phyloP scores from a whole-genome alignment of 352 stramenopile species.

The Globisporangium middletonii region DNA sequence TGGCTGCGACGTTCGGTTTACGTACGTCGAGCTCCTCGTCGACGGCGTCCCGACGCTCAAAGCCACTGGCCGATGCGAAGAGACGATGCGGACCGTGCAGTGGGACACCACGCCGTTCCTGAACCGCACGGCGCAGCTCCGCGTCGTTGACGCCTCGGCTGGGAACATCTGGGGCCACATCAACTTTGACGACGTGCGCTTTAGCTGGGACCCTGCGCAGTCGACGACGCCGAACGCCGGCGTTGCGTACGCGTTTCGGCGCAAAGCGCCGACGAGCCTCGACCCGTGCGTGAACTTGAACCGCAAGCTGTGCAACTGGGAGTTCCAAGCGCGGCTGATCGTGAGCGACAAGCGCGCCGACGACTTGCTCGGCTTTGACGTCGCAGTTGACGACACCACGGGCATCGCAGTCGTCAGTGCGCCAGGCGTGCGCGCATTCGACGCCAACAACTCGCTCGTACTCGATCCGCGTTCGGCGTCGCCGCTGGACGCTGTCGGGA shows the following conservation, averaged over 20 bases:
- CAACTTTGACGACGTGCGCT: slow-evolving; percentile 94
- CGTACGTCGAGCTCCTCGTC: slow-evolving; percentile 94
- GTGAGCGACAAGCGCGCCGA: slow-evolving; percentile 86
- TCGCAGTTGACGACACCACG: slow-evolving; percentile 78
- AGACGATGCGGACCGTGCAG: slow-evolving; percentile 84
- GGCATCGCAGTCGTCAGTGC: slow-evolving; percentile 81
- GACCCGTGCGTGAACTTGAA: slow-evolving; percentile 67
- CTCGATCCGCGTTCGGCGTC: slow-evolving; percentile 19
- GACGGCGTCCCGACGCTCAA: slow-evolving; percentile 87
- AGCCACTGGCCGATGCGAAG: slow-evolving; percentile 86
- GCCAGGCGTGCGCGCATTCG: slow-evolving; percentile 60
- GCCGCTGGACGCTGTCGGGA: slow-evolving; percentile 42
- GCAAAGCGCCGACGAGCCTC: slow-evolving; percentile 40
- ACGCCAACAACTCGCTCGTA: slow-evolving; percentile 80
- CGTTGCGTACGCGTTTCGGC: slow-evolving; percentile 75
- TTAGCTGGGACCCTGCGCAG: slow-evolving; percentile 87
- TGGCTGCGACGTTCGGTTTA: slow-evolving; percentile 87
- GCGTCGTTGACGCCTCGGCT: slow-evolving; percentile 90
- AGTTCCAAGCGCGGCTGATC: slow-evolving; percentile 82
- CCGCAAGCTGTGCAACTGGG: slow-evolving; percentile 72
- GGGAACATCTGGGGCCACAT: slow-evolving; percentile 92
- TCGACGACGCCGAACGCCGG: slow-evolving; percentile 57
- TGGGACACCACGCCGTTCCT: slow-evolving; percentile 87
- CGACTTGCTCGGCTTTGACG: slow-evolving; percentile 81
- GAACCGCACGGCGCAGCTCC: slow-evolving; percentile 84